Evolutionary conservation across 2,329 filamentous ascomycete genomes (phyloP).

Genomic region (Neonectria punicea): DNA sequence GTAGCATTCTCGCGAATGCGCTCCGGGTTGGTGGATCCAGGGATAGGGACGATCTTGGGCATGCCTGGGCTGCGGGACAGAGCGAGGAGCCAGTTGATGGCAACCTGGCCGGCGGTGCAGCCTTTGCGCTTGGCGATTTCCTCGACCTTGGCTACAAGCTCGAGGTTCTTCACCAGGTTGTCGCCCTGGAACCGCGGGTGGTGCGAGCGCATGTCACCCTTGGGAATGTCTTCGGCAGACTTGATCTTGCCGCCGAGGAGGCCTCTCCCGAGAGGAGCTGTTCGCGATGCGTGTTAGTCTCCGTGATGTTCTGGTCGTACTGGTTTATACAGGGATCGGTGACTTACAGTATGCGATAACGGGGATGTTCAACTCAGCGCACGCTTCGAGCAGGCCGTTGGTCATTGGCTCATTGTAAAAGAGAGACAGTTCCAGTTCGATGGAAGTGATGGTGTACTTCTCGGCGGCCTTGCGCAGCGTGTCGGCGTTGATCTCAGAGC

Average conservation of each 20-base stretch:
- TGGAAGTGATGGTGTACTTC: conserved; percentile 53
- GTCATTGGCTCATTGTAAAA: conserved; percentile 55
- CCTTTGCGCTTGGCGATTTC: conserved; percentile 68
- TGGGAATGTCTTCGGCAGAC: conserved; percentile 63
- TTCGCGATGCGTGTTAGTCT: conserved; percentile 18
- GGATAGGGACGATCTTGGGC: conserved; percentile 72
- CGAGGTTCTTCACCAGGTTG: conserved; percentile 71
- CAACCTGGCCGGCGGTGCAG: conserved; percentile 71
- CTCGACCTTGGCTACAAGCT: conserved; percentile 67
- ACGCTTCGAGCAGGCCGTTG: conserved; percentile 61
- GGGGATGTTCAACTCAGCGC: conserved; percentile 71
- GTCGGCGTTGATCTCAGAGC: conserved; percentile 57
- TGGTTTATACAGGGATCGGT: background rate
- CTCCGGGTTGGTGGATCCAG: conserved; percentile 67
- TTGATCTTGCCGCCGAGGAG: conserved; percentile 66
- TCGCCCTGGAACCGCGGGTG: conserved; percentile 70
- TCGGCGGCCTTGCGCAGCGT: conserved; percentile 58
- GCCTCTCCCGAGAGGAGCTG: conserved; percentile 58
- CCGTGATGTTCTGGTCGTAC: conserved; percentile 16
- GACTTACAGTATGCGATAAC: conserved; percentile 70
- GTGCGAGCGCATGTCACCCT: conserved; percentile 57
- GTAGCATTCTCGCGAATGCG: conserved; percentile 71
- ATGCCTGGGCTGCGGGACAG: conserved; percentile 62
- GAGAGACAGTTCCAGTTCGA: conserved; percentile 63
- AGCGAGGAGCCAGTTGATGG: conserved; percentile 69